Conservation (phyloP, 345 rosid species). For the Linum usitatissimum region DNA sequence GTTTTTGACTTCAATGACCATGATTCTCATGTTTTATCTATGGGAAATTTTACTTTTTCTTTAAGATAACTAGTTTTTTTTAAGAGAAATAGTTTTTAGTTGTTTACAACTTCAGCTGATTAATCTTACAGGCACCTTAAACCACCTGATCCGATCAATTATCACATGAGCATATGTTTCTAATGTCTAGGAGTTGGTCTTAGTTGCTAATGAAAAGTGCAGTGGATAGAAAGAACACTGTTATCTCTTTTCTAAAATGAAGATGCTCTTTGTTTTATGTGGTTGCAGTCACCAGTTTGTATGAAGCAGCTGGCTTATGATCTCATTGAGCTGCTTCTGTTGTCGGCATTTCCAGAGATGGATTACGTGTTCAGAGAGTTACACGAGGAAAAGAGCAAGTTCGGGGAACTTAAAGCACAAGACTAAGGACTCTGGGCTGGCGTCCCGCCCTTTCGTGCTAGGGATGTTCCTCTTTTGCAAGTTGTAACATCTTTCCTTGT, state of each 20-base stretch:
- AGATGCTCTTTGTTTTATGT: neutral
- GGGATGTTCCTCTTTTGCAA: no score
- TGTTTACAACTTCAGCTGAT: no score
- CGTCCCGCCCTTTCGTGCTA: no score
- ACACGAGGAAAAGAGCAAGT: constrained; percentile 55
- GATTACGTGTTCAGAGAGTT: constrained; percentile 51
- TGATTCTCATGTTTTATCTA: neutral
- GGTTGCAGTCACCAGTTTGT: constrained; percentile 66
- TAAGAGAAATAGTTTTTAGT: no score
- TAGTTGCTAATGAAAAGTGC: neutral
- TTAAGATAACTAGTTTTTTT: no score
- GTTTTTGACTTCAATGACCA: constrained; percentile 1
- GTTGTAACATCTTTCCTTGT: no score
- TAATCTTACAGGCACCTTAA: no score
- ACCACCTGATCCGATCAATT: no score
- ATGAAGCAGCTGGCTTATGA: constrained; percentile 68
- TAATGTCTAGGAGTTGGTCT: neutral
- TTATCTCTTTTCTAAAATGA: neutral
- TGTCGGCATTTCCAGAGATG: constrained; percentile 75
- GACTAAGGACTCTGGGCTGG: no score
- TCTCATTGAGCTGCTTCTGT: constrained; percentile 60
- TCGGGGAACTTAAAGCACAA: constrained; percentile 45
- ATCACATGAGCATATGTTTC: no score
- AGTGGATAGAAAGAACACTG: no score
- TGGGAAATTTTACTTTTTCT: neutral